Conservation (phyloP, 768 basidiomycete genomes). For the Gloeostereum incarnatum region DNA sequence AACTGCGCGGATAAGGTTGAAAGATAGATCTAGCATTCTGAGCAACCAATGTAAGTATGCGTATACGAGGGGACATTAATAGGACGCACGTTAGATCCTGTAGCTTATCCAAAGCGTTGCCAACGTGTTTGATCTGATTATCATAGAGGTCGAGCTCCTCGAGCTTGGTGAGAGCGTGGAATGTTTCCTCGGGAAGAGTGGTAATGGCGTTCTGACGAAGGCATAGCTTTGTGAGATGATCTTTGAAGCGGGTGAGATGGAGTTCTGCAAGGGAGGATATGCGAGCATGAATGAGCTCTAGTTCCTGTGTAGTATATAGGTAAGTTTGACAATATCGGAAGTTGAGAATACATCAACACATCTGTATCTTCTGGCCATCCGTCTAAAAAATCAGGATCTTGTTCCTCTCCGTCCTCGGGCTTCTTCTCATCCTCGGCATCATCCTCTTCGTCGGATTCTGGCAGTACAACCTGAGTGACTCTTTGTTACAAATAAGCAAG, state of each 20-base stretch:
- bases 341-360: slow-evolving; percentile 27
- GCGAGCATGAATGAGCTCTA: slow-evolving; percentile 78
- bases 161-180: slow-evolving; percentile 53
- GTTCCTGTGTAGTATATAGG: slow-evolving; percentile 42
- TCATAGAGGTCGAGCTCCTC: slow-evolving; percentile 96
- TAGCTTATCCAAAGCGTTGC: slow-evolving; percentile 52
- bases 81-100: slow-evolving; percentile 45
- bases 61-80: not conserved
- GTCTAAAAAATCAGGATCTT: slow-evolving; percentile 61
- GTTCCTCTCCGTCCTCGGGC: slow-evolving; percentile 37
- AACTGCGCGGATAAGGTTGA: slow-evolving; percentile 76
- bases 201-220: slow-evolving; percentile 82
- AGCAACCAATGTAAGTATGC: slow-evolving; percentile 1
- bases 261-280: slow-evolving; percentile 60
- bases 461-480: no score
- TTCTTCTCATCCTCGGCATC: slow-evolving; percentile 26
- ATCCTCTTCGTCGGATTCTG: slow-evolving; percentile 31
- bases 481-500: no score
- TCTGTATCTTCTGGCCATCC: slow-evolving; percentile 82
- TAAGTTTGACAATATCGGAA: slow-evolving; percentile 2
- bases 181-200: slow-evolving; percentile 61
- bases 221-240: slow-evolving; percentile 63
- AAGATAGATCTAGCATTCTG: slow-evolving; percentile 87
- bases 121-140: slow-evolving; percentile 78
- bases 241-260: slow-evolving; percentile 66